Percentiles rank a stretch among this genome's conserved stretches.
These are phyloP conservation scores for Filobasidium floriforme DNA, from an alignment of 768 basidiomycete species.

Conservation along the genomic window DNA sequence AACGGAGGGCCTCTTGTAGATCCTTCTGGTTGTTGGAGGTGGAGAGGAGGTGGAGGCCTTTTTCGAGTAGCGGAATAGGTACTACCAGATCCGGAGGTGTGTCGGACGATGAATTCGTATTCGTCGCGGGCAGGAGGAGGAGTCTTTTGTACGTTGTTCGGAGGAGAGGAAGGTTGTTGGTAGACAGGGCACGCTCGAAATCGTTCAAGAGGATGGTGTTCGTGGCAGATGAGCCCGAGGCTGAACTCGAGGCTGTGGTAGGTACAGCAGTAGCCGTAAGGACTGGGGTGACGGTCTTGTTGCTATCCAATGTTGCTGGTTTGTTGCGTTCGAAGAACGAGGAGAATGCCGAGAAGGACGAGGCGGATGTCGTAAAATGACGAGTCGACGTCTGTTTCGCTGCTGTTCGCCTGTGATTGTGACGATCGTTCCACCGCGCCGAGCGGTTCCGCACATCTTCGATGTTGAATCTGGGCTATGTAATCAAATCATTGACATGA, in stretches of 20 bases:
- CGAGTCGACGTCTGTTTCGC: background rate
- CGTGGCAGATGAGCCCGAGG: background rate
- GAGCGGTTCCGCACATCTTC: too few relatives aligned
- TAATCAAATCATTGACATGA: background rate
- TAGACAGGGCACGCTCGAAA: background rate
- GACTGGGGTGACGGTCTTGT: background rate
- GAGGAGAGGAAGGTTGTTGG: background rate
- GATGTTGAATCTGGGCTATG: too few relatives aligned
- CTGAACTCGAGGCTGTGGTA: too few relatives aligned
- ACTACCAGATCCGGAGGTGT: background rate
- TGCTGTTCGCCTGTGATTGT: background rate
- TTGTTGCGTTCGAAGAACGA: constrained; percentile 3
- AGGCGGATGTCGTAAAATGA: background rate
- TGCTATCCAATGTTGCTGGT: background rate
- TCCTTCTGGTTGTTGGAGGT: background rate
- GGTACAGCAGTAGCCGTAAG: too few relatives aligned
- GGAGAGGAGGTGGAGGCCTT: background rate
- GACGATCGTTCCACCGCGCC: background rate
- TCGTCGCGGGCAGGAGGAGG: background rate
- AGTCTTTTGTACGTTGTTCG: background rate
- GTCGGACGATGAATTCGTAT: background rate
- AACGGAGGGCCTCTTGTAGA: background rate
- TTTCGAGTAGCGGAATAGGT: background rate
- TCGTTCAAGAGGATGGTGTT: background rate
- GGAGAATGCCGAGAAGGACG: background rate